Conservation (phyloP, 805 yeast genomes). For the Wickerhamiella domercqiae region DNA sequence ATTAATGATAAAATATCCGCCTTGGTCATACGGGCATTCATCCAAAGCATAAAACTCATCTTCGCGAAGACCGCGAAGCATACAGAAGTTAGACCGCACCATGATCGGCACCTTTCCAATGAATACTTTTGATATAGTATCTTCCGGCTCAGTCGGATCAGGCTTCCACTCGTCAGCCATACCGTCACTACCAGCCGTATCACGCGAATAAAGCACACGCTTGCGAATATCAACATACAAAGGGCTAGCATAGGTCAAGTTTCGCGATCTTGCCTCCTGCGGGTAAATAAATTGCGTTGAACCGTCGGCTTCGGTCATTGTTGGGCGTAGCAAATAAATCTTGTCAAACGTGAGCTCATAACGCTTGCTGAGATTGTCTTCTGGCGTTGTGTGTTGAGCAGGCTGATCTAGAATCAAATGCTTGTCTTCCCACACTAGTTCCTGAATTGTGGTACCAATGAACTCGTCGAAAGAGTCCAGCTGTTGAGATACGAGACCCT, state of each 20-base stretch:
- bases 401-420: constrained; percentile 92
- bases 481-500: constrained; percentile 95
- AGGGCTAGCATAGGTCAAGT: constrained; percentile 91
- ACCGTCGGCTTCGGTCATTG: constrained; percentile 99
- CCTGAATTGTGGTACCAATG: constrained; percentile 91
- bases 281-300: constrained; percentile 98
- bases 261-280: constrained; percentile 93
- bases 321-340: constrained; percentile 89
- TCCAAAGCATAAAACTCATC: constrained; percentile 88
- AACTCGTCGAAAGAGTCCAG: constrained; percentile 96
- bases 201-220: constrained; percentile 39
- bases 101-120: constrained; percentile 97
- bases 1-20: constrained; percentile 95
- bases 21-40: constrained; percentile 99
- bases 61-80: constrained; percentile 76
- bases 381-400: constrained; percentile 88
- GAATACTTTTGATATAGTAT: constrained; percentile 64
- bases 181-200: constrained; percentile 8
- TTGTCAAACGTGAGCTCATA: constrained; percentile 97
- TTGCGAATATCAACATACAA: constrained; percentile 91
- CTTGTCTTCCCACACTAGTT: constrained; percentile 89
- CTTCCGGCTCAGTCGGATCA: constrained; percentile 45
- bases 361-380: constrained; percentile 78
- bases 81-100: constrained; percentile 93
- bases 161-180: constrained; percentile 40